Percentiles rank a stretch among this genome's conserved stretches.
These are phyloP conservation scores for Penicillium canescens DNA, from an alignment of 495 filamentous ascomycete genomes.

Conservation along the genomic window DNA sequence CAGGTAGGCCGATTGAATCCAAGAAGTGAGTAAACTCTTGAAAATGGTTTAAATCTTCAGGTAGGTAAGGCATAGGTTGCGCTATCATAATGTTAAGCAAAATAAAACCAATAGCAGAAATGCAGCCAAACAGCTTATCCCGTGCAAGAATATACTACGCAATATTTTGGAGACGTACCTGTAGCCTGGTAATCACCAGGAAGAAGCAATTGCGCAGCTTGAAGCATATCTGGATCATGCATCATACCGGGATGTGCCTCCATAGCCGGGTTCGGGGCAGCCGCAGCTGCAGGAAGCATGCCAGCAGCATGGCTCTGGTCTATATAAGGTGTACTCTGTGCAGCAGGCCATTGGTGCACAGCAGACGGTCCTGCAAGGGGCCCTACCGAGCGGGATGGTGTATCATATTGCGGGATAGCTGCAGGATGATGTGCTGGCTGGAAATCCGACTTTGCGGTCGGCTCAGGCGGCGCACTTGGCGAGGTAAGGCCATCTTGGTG, in stretches of 20 bases:
- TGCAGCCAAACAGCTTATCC: neutral
- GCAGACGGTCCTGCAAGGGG: slow-evolving; percentile 25
- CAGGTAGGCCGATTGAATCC: slow-evolving; percentile 40
- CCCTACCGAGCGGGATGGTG: slow-evolving; percentile 20
- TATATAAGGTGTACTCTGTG: slow-evolving; percentile 29
- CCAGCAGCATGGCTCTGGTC: slow-evolving; percentile 19
- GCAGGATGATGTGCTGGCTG: slow-evolving; percentile 19
- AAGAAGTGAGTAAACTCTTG: slow-evolving; percentile 44
- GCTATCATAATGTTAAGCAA: slow-evolving; percentile 18
- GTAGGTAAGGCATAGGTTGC: slow-evolving; percentile 34
- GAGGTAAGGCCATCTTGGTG: slow-evolving; percentile 36
- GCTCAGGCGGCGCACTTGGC: slow-evolving; percentile 31
- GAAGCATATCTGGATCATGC: slow-evolving; percentile 42
- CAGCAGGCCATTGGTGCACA: slow-evolving; percentile 35
- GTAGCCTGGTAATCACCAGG: slow-evolving; percentile 35
- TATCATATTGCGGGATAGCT: slow-evolving; percentile 24
- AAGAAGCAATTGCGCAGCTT: slow-evolving; percentile 42
- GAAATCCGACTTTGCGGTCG: slow-evolving; percentile 13
- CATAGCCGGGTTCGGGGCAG: slow-evolving; percentile 13
- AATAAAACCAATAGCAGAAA: neutral
- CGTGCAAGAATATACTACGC: neutral
- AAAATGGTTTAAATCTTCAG: slow-evolving; percentile 42
- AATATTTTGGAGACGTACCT: slow-evolving; percentile 6
- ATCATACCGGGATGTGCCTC: slow-evolving; percentile 22
- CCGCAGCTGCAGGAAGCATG: slow-evolving; percentile 18